Evolutionary conservation across 352 stramenopile species (phyloP).

Genomic region (Phytophthora cactorum): DNA sequence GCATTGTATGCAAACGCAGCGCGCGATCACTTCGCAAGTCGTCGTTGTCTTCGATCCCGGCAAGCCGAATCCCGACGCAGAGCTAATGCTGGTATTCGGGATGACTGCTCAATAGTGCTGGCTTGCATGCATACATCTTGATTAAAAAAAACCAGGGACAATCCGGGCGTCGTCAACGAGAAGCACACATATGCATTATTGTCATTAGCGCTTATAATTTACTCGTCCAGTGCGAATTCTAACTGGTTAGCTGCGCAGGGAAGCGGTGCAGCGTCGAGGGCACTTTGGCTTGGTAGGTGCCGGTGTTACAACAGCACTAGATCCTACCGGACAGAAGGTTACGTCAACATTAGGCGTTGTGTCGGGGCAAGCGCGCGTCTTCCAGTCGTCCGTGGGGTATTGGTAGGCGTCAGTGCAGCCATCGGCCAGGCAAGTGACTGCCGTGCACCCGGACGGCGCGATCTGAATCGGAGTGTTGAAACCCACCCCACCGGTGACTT

Average conservation of each 20-base stretch:
- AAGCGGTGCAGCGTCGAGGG: conserved; percentile 24
- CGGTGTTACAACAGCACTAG: conserved; percentile 14
- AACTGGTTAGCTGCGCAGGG: conserved; percentile 15
- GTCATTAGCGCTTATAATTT: conserved; percentile 13
- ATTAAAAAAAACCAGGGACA: too few species aligned
- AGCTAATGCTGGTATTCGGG: too few species aligned
- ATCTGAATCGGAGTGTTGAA: conserved; percentile 65
- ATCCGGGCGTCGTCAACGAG: not conserved
- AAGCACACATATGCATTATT: not conserved
- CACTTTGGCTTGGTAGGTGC: conserved; percentile 37
- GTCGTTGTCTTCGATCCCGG: too few species aligned
- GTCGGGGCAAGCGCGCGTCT: conserved; percentile 47
- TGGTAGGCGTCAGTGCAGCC: conserved; percentile 51
- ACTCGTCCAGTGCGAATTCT: not conserved
- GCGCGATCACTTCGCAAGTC: too few species aligned
- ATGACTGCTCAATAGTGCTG: too few species aligned
- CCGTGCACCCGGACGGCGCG: conserved; percentile 41
- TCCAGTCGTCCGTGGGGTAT: conserved; percentile 48
- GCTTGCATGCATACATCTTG: too few species aligned
- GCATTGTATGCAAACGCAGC: too few species aligned
- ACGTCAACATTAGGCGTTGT: conserved; percentile 46
- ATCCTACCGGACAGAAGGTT: conserved; percentile 39
- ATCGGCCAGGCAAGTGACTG: conserved; percentile 42
- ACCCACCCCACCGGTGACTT: conserved; percentile 41
- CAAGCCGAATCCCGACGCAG: too few species aligned